A percentile compares a stretch with the other conserved stretches of the same genome.
These are phyloP conservation scores for Aaosphaeria pasadenensis DNA, from an alignment of 2,329 filamentous ascomycete genomes.

Conservation along the genomic window DNA sequence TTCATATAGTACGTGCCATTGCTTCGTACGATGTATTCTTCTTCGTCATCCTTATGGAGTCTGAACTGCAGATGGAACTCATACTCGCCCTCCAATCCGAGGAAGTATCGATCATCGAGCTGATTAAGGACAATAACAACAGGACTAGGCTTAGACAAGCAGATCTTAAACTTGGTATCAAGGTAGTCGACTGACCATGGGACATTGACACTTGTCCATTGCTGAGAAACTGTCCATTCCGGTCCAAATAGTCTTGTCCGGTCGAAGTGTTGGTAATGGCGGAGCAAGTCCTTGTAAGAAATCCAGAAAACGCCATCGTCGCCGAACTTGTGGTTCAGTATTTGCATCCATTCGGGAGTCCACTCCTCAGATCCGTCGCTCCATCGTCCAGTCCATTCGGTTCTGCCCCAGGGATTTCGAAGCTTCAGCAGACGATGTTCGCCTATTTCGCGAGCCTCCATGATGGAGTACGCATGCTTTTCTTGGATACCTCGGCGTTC, in stretches of 20 bases:
- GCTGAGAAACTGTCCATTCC: slow-evolving; percentile 60
- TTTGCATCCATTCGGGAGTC: slow-evolving; percentile 74
- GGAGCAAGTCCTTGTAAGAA: slow-evolving; percentile 56
- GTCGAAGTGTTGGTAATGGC: slow-evolving; percentile 59
- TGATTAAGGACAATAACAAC: slow-evolving; percentile 60
- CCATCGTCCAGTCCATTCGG: slow-evolving; percentile 80
- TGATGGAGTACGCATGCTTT: slow-evolving; percentile 57
- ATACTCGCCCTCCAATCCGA: slow-evolving; percentile 56
- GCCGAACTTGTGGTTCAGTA: slow-evolving; percentile 70
- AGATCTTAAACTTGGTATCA: slow-evolving; percentile 58
- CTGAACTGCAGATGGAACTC: slow-evolving; percentile 58
- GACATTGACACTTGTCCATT: slow-evolving; percentile 60
- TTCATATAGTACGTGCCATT: slow-evolving; percentile 60
- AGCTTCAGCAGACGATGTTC: slow-evolving; percentile 48
- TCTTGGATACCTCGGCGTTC: slow-evolving; percentile 46
- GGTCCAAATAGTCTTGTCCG: slow-evolving; percentile 59
- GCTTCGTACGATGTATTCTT: slow-evolving; percentile 58
- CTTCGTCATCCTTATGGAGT: slow-evolving; percentile 57
- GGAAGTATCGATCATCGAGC: slow-evolving; percentile 60
- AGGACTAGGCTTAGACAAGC: slow-evolving; percentile 50
- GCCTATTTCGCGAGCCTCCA: slow-evolving; percentile 59
- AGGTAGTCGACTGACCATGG: slow-evolving; percentile 62
- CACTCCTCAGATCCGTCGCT: slow-evolving; percentile 80
- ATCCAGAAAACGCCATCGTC: slow-evolving; percentile 70
- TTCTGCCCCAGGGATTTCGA: slow-evolving; percentile 78